Evolutionary conservation across 1,284 basidiomycete species (phyloP), one percentile per base, ranked within the genome.

Genomic region (Pseudozyma tsukubaensis): DNA sequence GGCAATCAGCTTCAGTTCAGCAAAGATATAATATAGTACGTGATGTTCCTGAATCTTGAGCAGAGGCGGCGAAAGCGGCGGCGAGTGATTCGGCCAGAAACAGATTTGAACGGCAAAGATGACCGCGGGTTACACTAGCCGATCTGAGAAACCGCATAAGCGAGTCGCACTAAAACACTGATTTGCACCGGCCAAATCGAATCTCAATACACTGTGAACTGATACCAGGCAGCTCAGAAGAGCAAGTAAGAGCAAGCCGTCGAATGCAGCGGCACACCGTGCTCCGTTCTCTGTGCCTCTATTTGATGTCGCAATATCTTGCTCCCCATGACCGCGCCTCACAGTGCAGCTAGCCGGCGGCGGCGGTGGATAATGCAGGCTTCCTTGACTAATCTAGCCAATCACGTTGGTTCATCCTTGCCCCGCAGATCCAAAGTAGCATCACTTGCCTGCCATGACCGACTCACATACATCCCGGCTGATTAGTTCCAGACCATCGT

Each of bases 241-340:
- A 21, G 16, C 12, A 32, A 39, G 24, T 6, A 29, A 29, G 24
- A n/a, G 35, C 36, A 35, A 18, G 53, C 60, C 54, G 54, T 56
- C 16, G 29, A n/a, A 21, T 63, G 53, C 60, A 57, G 48, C 60
- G 60, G 60, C 60, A 37, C 42, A 63, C 60, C 8, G 52, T 35
- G 40, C 48, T 63, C 60, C 60, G 60, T 42, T 16, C 19, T 35
- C 0, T 49, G 24, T 29, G 6, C 24, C 24, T 29, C 24, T 29
- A 3, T 29, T 29, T 29, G 24, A 50, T 50, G 24, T 50, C 37
- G 37, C 13, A 37, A 29, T 13, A 11, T 7, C 42, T 21, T 43
- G 19, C 39, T 36, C 50, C 50, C 34, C 37, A 14, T 29, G 24
- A 29, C 24, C 24, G 24, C 24, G 24, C 24, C 24, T 29, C 24